Conservation (phyloP, 2,329 filamentous ascomycete genomes). For the Cladophialophora psammophila region DNA sequence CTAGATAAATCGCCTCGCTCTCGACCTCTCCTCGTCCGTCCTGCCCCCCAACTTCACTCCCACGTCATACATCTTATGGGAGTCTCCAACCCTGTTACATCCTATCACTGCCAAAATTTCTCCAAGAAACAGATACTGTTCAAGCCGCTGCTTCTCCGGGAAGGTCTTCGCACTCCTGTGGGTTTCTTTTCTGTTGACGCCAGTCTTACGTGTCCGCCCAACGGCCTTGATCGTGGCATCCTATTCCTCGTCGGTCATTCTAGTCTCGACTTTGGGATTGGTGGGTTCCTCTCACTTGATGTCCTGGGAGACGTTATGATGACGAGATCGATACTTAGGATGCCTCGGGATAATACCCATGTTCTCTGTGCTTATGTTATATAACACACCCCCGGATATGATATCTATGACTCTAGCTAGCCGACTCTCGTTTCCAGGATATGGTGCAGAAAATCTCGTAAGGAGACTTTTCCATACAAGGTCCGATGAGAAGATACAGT, state of each 20-base stretch:
- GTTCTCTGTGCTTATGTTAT: conserved; percentile 48
- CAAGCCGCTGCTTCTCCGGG: conserved; percentile 45
- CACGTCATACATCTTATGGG: conserved; percentile 45
- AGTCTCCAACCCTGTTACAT: conserved; percentile 46
- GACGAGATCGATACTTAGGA: conserved; percentile 45
- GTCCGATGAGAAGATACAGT: conserved; percentile 48
- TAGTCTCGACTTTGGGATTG: conserved; percentile 42
- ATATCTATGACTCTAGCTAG: conserved; percentile 25
- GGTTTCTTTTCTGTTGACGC: conserved; percentile 17
- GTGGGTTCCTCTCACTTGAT: conserved; percentile 46
- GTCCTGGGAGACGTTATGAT: conserved; percentile 45
- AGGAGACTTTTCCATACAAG: conserved; percentile 51
- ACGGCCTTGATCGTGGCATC: conserved; percentile 13
- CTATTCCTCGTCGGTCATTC: conserved; percentile 48
- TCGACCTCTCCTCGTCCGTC: conserved; percentile 42
- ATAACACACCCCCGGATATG: conserved; percentile 49
- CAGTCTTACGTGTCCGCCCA: conserved; percentile 9
- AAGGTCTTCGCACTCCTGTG: conserved; percentile 37
- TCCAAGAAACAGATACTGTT: conserved; percentile 41
- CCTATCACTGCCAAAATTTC: conserved; percentile 49
- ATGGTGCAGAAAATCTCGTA: conserved; percentile 50
- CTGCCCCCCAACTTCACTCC: conserved; percentile 47
- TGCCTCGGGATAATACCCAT: conserved; percentile 42
- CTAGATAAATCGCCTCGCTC: conserved; percentile 23
- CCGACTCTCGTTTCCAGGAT: conserved; percentile 35